Evolutionary conservation across 192 early-diverging fungal species (phyloP), one percentile per base, ranked within the genome.

Genomic region (Coemansia asiatica): DNA sequence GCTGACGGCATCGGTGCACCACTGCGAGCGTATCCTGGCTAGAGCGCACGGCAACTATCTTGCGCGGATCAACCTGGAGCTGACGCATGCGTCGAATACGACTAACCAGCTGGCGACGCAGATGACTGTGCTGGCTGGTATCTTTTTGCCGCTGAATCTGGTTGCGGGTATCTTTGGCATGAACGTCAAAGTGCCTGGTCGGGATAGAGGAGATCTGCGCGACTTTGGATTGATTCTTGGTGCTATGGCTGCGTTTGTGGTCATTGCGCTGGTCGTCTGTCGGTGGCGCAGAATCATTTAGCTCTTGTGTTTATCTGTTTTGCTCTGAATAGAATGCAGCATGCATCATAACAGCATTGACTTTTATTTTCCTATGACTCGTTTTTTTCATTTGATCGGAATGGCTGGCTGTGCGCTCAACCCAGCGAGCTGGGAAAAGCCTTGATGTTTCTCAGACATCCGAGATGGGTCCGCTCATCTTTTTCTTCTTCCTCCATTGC

Each of bases 1-100:
- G 18, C 88, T 94, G 88, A 74, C 88, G 1, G 90, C 90, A 53
- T 92, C 90, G 40, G 73, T 93, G 44, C 82, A 83, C 31, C 92
- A 94, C 75, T 94, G 88, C 72, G 92, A 95, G 66, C 84, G 86
- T 36, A 93, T 90, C 31, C 79, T 95, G 35, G 83, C 88, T 6
- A 69, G 92, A 22, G 83, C 90, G 0, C 92, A 95, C 70, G 84
- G 85, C 22, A 95, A 95, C 73, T 95, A 94, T 67, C 78, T 95
- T 25, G 93, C 93, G 16, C 90, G 92, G 60, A 91, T 95, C 57
- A 87, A 85, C 25, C 86, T 95, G 21, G 92, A 94, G 67, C 84
- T 94, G 71, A 90, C 89, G 6, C 81, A 88, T 62, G 84, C 86
- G 27, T 86, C 82, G 9, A 74, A 74, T 36, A 74, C 71, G 4